Evolutionary conservation across 2,329 filamentous ascomycete species (phyloP).

Genomic region (Parastagonospora nodorum): DNA sequence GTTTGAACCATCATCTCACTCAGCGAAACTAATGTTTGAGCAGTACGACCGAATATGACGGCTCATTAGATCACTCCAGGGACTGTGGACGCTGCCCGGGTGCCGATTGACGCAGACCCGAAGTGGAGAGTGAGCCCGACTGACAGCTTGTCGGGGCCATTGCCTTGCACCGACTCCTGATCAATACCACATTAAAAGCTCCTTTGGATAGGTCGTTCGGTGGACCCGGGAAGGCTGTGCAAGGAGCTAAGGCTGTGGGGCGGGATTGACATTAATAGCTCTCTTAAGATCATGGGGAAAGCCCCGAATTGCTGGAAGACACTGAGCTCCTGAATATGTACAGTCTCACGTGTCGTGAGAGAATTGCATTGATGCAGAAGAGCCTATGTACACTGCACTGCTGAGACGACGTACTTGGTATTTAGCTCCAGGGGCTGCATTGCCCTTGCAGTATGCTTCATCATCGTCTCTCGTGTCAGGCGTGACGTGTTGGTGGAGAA

Average conservation of each 20-base stretch:
- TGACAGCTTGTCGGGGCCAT: not conserved
- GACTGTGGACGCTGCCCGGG: not conserved
- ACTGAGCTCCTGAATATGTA: not conserved
- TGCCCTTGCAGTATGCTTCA: not conserved
- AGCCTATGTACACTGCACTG: not conserved
- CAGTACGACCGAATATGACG: not conserved
- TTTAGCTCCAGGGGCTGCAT: not conserved
- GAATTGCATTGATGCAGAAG: not conserved
- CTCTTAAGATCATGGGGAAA: not conserved
- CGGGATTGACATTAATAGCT: not conserved
- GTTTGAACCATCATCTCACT: slow-evolving; percentile 11
- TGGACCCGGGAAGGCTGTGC: not conserved
- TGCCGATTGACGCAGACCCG: not conserved
- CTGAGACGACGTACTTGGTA: not conserved
- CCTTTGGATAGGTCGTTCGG: not conserved
- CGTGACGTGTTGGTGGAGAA: not conserved
- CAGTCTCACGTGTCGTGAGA: not conserved
- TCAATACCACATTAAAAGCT: not conserved
- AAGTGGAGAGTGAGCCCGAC: slow-evolving; percentile 11
- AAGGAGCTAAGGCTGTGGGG: not conserved
- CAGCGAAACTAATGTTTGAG: not conserved
- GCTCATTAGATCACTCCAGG: not conserved
- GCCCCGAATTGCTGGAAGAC: not conserved
- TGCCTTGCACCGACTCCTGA: not conserved
- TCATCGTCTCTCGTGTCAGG: not conserved